Conservation (phyloP, 2,329 filamentous ascomycete species). For the Cladosporium sp. region DNA sequence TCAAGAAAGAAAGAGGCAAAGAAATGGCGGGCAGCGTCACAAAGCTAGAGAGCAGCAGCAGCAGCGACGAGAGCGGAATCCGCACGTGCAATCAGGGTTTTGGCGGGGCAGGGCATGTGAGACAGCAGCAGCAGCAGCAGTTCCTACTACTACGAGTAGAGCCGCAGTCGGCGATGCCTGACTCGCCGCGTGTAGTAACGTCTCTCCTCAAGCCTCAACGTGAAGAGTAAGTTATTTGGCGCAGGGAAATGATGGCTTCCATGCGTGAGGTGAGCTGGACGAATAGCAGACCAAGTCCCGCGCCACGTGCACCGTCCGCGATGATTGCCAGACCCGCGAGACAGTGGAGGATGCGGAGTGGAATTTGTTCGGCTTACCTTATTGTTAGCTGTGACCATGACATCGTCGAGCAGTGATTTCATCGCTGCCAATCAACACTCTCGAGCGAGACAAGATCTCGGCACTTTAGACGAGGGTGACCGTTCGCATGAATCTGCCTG, state of each 20-base stretch:
- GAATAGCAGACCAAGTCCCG: constrained; percentile 1
- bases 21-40: constrained; percentile 17
- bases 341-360: constrained; percentile 7
- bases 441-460: neutral
- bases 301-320: constrained; percentile 6
- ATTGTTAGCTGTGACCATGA: neutral
- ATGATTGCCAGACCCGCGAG: constrained; percentile 3
- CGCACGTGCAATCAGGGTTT: constrained; percentile 9
- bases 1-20: constrained; percentile 1
- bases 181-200: neutral
- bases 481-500: neutral
- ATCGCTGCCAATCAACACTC: neutral
- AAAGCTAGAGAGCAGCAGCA: constrained; percentile 1
- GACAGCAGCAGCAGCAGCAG: neutral
- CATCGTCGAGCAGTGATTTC: neutral
- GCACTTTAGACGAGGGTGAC: neutral
- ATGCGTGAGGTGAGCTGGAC: constrained; percentile 3
- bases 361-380: neutral
- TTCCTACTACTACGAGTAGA: neutral
- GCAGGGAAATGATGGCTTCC: neutral
- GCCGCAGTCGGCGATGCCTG: constrained; percentile 3
- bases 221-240: neutral
- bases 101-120: constrained; percentile 10
- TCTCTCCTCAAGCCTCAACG: constrained; percentile 1
- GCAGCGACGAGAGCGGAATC: constrained; percentile 4